These are phyloP conservation scores for Solanum sitiens DNA, from an alignment of 257 asterid genomes.

Conservation along the genomic window DNA sequence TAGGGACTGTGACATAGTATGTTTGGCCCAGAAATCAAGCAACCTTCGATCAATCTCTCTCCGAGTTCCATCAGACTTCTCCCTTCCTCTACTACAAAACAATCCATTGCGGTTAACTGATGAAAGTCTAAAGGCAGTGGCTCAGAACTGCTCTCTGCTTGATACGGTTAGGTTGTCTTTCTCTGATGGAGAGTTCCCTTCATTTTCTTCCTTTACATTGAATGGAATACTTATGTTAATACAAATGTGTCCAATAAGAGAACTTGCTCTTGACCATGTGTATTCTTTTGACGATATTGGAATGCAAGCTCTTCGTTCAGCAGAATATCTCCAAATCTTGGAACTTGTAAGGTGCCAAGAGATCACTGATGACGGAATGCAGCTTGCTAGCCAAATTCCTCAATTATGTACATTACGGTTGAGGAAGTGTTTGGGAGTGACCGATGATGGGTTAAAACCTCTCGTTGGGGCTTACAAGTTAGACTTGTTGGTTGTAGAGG, in stretches of 20 bases:
- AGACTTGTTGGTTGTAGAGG: conserved; percentile 47
- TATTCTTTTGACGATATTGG: conserved; percentile 58
- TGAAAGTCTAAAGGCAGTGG: conserved; percentile 52
- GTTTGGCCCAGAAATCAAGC: conserved; percentile 54
- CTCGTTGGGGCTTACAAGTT: conserved; percentile 46
- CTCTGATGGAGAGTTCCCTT: conserved; percentile 56
- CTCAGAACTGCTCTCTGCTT: conserved; percentile 39
- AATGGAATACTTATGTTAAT: conserved; percentile 52
- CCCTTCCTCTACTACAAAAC: conserved; percentile 45
- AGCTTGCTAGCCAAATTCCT: conserved; percentile 39
- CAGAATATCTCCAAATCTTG: conserved; percentile 40
- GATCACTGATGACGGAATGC: conserved; percentile 70
- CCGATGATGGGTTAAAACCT: conserved; percentile 58
- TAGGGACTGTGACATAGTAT: conserved; percentile 54
- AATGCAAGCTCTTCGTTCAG: conserved; percentile 62
- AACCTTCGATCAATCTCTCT: conserved; percentile 65
- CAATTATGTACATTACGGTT: conserved; percentile 39
- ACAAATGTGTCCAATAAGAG: conserved; percentile 52
- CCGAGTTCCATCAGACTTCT: conserved; percentile 56
- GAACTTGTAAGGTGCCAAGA: conserved; percentile 76
- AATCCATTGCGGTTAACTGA: conserved; percentile 60
- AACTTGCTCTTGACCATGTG: conserved; percentile 58
- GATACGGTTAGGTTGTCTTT: conserved; percentile 52
- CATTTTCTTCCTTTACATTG: conserved; percentile 44
- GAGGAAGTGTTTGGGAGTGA: conserved; percentile 60